phyloP scores from a whole-genome alignment of 768 basidiomycete genomes.

The Tephrocybe sp. region DNA sequence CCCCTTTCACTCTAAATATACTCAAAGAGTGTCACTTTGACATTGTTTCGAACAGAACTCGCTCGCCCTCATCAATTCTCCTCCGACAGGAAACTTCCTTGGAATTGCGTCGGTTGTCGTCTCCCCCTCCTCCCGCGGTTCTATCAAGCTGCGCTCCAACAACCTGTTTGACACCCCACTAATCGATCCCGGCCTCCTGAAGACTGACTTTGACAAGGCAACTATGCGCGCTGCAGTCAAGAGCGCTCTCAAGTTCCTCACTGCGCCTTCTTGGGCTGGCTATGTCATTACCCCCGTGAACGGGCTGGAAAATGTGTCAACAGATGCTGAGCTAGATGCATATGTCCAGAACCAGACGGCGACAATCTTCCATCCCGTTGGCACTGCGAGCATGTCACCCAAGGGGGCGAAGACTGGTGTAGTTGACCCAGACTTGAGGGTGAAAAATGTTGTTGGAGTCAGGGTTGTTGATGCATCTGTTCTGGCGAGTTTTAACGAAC shows the following conservation, averaged over 20 bases:
- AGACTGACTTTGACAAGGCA: constrained; percentile 8
- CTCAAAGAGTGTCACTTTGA: neutral
- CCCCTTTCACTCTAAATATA: neutral
- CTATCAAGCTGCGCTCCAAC: constrained; percentile 7
- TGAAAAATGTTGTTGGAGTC: too few species aligned
- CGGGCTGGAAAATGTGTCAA: constrained; percentile 1
- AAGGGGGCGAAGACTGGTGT: too few species aligned
- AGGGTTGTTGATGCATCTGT: too few species aligned
- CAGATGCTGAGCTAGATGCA: constrained; percentile 6
- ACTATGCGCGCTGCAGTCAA: constrained; percentile 5
- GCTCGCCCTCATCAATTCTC: neutral
- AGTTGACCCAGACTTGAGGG: too few species aligned
- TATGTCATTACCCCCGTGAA: constrained; percentile 4
- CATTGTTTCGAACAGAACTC: constrained; percentile 1
- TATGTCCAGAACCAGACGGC: constrained; percentile 1
- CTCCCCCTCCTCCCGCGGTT: constrained; percentile 9
- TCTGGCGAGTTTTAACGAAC: too few species aligned
- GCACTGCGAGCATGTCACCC: neutral
- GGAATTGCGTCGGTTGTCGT: constrained; percentile 5
- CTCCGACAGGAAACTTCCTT: constrained; percentile 10
- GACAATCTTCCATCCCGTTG: constrained; percentile 4
- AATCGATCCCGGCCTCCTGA: constrained; percentile 5
- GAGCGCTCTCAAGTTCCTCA: constrained; percentile 7
- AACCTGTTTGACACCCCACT: constrained; percentile 9
- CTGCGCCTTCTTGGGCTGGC: constrained; percentile 2